Percentiles rank a stretch among this genome's conserved stretches.
Evolutionary conservation across 1,139 yeast genomes (phyloP).

Genomic region (Zygosaccharomyces pseudobailii): DNA sequence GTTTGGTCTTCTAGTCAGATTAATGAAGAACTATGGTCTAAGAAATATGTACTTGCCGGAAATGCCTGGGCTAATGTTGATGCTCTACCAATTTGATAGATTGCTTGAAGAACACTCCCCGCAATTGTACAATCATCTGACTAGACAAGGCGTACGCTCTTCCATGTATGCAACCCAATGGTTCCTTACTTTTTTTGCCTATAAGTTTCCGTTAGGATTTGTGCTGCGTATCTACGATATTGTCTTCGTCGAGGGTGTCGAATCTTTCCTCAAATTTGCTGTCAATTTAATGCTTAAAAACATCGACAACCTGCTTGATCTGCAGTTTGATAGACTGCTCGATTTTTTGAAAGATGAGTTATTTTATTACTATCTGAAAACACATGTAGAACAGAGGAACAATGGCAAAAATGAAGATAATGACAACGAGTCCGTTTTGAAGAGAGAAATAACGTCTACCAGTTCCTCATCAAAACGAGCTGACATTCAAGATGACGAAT

Average conservation of each 20-base stretch:
- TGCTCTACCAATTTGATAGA: slow-evolving; percentile 85
- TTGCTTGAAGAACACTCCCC: slow-evolving; percentile 49
- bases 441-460: slow-evolving; percentile 9
- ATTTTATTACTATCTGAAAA: slow-evolving; percentile 55
- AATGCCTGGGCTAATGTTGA: slow-evolving; percentile 87
- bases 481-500: slow-evolving; percentile 32
- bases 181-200: slow-evolving; percentile 92
- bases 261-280: slow-evolving; percentile 75
- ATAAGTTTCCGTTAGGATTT: slow-evolving; percentile 73
- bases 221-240: slow-evolving; percentile 81
- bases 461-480: slow-evolving; percentile 5
- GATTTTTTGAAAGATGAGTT: slow-evolving; percentile 73
- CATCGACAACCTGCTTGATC: slow-evolving; percentile 50
- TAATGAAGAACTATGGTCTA: slow-evolving; percentile 80
- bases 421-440: slow-evolving; percentile 16
- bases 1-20: slow-evolving; percentile 69
- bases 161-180: slow-evolving; percentile 96
- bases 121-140: slow-evolving; percentile 53
- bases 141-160: slow-evolving; percentile 78
- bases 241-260: slow-evolving; percentile 83
- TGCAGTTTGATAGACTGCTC: slow-evolving; percentile 70
- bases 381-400: slow-evolving; percentile 31
- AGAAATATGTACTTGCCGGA: slow-evolving; percentile 76
- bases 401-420: slow-evolving; percentile 5
- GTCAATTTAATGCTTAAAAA: slow-evolving; percentile 72